A percentile compares a stretch with the other conserved stretches of the same genome.
These are phyloP conservation scores for Diaporthe citri DNA, from an alignment of 2,329 filamentous ascomycete genomes.

Conservation along the genomic window DNA sequence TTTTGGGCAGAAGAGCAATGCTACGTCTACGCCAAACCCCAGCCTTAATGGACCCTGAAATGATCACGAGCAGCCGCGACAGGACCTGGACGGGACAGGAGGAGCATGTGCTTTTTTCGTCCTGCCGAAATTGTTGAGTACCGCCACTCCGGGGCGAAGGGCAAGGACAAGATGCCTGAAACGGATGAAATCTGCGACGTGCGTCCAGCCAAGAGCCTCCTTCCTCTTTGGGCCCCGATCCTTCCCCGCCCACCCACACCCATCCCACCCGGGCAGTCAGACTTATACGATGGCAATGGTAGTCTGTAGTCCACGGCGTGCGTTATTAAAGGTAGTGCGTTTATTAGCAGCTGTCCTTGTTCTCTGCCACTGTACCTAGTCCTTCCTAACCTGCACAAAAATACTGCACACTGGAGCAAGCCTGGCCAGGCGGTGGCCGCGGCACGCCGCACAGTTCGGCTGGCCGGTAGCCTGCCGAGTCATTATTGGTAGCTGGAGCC, in stretches of 20 bases:
- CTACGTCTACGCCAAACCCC: not conserved
- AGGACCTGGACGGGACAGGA: not conserved
- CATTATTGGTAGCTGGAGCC: conserved; percentile 6
- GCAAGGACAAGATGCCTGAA: conserved; percentile 15
- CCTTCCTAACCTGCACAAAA: not conserved
- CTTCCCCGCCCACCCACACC: not conserved
- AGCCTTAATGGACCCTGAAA: not conserved
- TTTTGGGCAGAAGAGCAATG: not conserved
- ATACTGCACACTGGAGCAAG: not conserved
- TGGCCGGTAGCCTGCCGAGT: not conserved
- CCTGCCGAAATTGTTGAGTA: conserved; percentile 25
- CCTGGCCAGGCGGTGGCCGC: conserved; percentile 11
- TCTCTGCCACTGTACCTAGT: not conserved
- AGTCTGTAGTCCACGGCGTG: not conserved
- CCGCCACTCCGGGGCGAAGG: not conserved
- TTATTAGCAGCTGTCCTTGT: not conserved
- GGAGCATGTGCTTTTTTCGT: conserved; percentile 23
- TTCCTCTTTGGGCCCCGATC: not conserved
- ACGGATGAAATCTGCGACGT: conserved; percentile 22
- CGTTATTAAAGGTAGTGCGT: no score
- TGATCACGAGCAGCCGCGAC: conserved; percentile 2
- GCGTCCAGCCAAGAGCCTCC: conserved; percentile 16
- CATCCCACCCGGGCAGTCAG: not conserved
- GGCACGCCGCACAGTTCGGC: not conserved
- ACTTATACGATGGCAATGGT: not conserved